Conservation (phyloP, 2,329 filamentous ascomycete species). For the Neopestalotiopsis sp. region DNA sequence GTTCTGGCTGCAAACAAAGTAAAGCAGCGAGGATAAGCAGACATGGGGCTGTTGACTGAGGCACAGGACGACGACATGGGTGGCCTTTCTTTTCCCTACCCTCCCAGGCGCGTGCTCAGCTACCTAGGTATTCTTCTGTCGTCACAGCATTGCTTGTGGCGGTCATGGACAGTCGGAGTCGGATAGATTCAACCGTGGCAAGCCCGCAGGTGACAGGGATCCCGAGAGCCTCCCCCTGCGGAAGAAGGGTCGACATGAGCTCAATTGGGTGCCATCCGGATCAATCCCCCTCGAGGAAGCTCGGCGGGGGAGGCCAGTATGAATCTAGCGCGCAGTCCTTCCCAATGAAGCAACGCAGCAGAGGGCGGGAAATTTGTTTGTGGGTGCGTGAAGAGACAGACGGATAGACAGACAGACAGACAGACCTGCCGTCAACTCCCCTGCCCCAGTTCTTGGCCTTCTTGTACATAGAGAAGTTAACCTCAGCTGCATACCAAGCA, state of each 20-base stretch:
- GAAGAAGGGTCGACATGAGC: neutral
- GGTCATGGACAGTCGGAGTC: slow-evolving; percentile 7
- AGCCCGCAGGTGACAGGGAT: slow-evolving; percentile 12
- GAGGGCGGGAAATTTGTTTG: neutral
- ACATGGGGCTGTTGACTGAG: neutral
- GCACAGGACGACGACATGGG: too few species aligned
- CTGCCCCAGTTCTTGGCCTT: neutral
- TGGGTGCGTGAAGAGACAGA: neutral
- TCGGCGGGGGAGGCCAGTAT: slow-evolving; percentile 3
- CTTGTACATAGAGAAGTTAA: too few species aligned
- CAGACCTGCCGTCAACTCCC: neutral
- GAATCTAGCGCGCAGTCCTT: slow-evolving; percentile 4
- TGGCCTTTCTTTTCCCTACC: too few species aligned
- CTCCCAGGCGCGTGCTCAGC: neutral
- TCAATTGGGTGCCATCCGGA: slow-evolving; percentile 13
- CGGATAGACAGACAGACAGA: neutral
- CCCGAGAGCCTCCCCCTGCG: slow-evolving; percentile 7
- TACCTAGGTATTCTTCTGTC: neutral
- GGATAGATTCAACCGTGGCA: slow-evolving; percentile 13
- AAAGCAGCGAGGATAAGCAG: neutral
- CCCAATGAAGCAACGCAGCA: slow-evolving; percentile 9
- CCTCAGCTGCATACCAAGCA: too few species aligned
- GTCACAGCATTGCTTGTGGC: slow-evolving; percentile 9
- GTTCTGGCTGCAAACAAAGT: neutral
- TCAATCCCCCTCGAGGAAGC: slow-evolving; percentile 12